Evolutionary conservation across 345 rosid genomes (phyloP), one percentile per base, ranked within the genome.

Genomic region (Tarenaya hassleriana): DNA sequence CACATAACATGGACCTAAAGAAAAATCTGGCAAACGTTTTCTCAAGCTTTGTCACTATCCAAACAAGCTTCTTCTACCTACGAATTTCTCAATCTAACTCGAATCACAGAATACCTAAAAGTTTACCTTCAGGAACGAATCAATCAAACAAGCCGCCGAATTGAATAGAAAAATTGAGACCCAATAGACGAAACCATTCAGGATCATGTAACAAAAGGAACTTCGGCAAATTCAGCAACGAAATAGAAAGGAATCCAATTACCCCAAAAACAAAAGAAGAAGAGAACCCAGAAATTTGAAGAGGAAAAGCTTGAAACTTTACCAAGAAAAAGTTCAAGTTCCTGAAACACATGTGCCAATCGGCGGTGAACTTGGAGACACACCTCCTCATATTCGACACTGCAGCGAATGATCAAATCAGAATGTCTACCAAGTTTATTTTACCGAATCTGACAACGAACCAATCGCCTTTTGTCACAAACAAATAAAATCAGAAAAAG

Each of bases 331-430:
- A 55, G 66, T 41, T 64, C 5, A 31, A 55, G 39, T 34, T 37
- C n/a, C 42, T 69, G 59, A 63, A 59, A 51, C 75, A 69, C 50
- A 55, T 14, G 38, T 47, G 70, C 11, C 21, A 58, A 37, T 42
- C 46, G 34, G 34, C 46, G 34, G 34, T 32, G 41, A 66, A 16
- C 46, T 66, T 70, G 52, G 75, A 47, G 4, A 63, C 37, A 57
- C 7, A 33, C 1, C 78, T 69, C 75, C 72, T 63, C 73, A 70
- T 74, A 42, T 40, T 63, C 13, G 34, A 47, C 13, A 41, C 69
- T 45, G 55, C 7, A 51, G 60, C 58, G 39, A 63, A 1, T 27
- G 34, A 41, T 34, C 2, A 37, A 45, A 59, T 29, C 47, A 65
- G 41, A 50, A 41, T 41, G 32, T n/a, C 41, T 43, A 54, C 15